Evolutionary conservation across 148 eudicot genomes (phyloP).

Genomic region (Talinum fruticosum): DNA sequence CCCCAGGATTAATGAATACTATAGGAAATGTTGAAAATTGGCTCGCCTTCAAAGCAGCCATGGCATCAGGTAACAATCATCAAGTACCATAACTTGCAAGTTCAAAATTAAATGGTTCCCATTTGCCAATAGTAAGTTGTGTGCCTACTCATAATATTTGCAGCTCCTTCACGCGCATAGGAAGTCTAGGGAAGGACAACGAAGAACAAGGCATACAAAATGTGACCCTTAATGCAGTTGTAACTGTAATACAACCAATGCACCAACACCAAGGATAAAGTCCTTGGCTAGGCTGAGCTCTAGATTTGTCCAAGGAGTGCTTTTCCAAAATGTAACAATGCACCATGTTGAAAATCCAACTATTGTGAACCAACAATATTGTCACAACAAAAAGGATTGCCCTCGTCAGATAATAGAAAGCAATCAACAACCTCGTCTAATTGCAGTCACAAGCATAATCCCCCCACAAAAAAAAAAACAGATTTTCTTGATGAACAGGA

Average conservation of each 20-base stretch:
- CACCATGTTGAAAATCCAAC: conserved; percentile 21
- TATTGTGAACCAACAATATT: conserved; percentile 26
- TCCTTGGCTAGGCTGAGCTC: conserved; percentile 25
- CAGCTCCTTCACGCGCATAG: conserved; percentile 11
- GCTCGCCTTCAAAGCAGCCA: too few species aligned
- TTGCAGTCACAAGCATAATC: background rate
- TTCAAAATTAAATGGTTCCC: background rate
- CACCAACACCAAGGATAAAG: conserved; percentile 21
- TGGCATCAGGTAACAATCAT: conserved; percentile 23
- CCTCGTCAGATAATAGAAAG: conserved; percentile 19
- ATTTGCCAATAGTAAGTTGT: background rate
- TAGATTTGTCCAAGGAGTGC: conserved; percentile 19
- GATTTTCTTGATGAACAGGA: too few species aligned
- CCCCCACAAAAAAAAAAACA: too few species aligned
- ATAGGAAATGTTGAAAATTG: conserved; percentile 12
- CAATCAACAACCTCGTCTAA: background rate
- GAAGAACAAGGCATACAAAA: conserved; percentile 22
- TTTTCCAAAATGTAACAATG: conserved; percentile 23
- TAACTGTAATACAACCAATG: conserved; percentile 21
- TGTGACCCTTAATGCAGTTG: conserved; percentile 13
- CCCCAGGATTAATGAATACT: too few species aligned
- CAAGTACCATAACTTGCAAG: background rate
- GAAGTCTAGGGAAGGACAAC: conserved; percentile 18
- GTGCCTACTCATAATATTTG: background rate
- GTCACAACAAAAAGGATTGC: conserved; percentile 20